A percentile compares a stretch with the other conserved stretches of the same genome.
Conservation (phyloP, 1,139 yeast species). For the Saccharomycopsis phalli region DNA sequence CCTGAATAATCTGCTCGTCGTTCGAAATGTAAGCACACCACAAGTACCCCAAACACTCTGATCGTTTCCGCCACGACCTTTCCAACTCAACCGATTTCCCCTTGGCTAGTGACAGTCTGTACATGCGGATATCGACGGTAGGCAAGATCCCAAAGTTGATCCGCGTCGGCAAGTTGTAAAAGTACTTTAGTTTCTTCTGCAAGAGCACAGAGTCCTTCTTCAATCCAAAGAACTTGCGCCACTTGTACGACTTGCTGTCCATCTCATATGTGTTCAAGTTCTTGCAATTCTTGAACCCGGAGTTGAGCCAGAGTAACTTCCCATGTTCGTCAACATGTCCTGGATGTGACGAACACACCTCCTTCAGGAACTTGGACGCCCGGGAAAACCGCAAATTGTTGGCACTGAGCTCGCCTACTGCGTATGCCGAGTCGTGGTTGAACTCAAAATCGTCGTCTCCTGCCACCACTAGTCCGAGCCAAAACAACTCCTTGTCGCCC, state of each 20-base stretch:
- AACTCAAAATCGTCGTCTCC: constrained; percentile 40
- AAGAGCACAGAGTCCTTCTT: constrained; percentile 1
- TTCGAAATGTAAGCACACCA: constrained; percentile 14
- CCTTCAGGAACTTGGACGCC: constrained; percentile 23
- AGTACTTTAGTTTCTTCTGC: constrained; percentile 12
- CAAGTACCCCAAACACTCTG: constrained; percentile 14
- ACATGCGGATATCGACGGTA: constrained; percentile 6
- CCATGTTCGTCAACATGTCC: constrained; percentile 34
- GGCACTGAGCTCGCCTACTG: constrained; percentile 32
- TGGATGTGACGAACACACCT: constrained; percentile 39
- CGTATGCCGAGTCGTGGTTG: constrained; percentile 34
- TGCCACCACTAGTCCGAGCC: constrained; percentile 42
- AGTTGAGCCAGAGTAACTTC: constrained; percentile 43
- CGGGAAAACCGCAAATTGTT: constrained; percentile 19
- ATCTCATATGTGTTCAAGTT: constrained; percentile 24
- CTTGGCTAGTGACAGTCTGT: not conserved
- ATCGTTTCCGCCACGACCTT: constrained; percentile 9
- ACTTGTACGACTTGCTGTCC: constrained; percentile 8
- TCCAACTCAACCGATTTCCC: constrained; percentile 1
- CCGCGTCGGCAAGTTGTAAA: constrained; percentile 13
- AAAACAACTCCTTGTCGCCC: constrained; percentile 51
- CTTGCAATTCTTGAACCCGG: constrained; percentile 45
- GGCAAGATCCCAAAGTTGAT: constrained; percentile 11
- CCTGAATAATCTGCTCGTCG: constrained; percentile 5
- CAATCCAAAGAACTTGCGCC: constrained; percentile 3